Conservation (phyloP, 108 stramenopile species). For the Cylindrotheca fusiformis region DNA sequence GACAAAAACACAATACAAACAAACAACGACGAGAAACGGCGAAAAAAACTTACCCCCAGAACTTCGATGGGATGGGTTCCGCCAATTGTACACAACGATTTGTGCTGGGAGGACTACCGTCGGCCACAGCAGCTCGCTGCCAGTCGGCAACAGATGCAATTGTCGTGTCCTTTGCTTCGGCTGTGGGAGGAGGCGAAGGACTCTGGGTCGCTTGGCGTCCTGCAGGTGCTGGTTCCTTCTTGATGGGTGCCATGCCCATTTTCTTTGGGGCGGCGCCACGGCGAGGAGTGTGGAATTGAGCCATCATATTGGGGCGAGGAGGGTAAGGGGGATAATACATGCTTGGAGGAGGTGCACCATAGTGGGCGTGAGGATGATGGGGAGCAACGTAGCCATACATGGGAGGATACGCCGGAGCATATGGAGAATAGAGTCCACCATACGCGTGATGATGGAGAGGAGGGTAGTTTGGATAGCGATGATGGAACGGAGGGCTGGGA, state of each 20-base stretch:
- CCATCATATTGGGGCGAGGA: conserved; percentile 16
- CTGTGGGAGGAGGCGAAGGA: background rate
- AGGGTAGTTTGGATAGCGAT: conserved; percentile 4
- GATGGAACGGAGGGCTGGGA: background rate
- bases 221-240: conserved; percentile 1
- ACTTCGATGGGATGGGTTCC: conserved; percentile 68
- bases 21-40: no score
- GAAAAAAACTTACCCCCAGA: conserved; percentile 54
- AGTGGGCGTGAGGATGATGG: background rate
- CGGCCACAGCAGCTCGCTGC: conserved; percentile 20
- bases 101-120: conserved; percentile 27
- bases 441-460: conserved; percentile 7
- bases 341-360: background rate
- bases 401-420: background rate
- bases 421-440: background rate
- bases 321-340: conserved; percentile 6
- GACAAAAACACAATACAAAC: background rate
- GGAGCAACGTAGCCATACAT: background rate
- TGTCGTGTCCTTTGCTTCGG: no score
- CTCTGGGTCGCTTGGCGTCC: background rate
- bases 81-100: conserved; percentile 63
- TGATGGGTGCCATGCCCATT: background rate
- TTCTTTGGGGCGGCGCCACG: background rate
- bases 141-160: conserved; percentile 36
- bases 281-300: conserved; percentile 1